A percentile compares a stretch with the other conserved stretches of the same genome.
Evolutionary conservation across 805 yeast species (phyloP).

Genomic region (Suhomyces emberorum): DNA sequence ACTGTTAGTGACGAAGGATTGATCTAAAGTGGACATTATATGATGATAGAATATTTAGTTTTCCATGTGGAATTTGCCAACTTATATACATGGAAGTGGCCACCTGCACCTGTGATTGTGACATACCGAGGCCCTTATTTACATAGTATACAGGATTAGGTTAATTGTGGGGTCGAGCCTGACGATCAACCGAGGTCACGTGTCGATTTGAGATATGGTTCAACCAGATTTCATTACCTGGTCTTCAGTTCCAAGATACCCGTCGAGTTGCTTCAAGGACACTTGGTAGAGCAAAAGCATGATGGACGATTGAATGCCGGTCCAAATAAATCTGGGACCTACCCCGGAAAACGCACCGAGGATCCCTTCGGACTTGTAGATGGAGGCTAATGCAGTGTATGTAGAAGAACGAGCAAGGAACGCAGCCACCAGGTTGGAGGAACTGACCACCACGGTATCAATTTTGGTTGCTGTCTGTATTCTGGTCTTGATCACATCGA

Average conservation of each 20-base stretch:
- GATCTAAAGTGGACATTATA: slow-evolving; percentile 30
- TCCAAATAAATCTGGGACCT: slow-evolving; percentile 96
- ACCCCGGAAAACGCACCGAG: slow-evolving; percentile 87
- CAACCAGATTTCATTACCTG: too few relatives aligned
- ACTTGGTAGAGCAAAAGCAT: slow-evolving; percentile 88
- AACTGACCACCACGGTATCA: slow-evolving; percentile 3
- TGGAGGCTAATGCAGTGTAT: slow-evolving; percentile 28
- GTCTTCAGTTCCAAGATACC: slow-evolving; percentile 1
- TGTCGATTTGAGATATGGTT: neutral
- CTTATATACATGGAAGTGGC: neutral
- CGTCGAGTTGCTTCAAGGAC: slow-evolving; percentile 55
- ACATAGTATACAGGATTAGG: too few relatives aligned
- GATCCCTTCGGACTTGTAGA: slow-evolving; percentile 73
- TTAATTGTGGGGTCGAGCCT: too few relatives aligned
- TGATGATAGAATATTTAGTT: neutral
- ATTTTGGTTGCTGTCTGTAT: slow-evolving; percentile 69
- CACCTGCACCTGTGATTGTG: neutral
- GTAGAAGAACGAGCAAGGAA: slow-evolving; percentile 13
- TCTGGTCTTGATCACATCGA: slow-evolving; percentile 89
- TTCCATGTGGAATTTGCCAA: neutral
- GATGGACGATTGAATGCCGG: slow-evolving; percentile 89
- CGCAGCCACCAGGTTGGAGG: slow-evolving; percentile 12
- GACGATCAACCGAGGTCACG: too few relatives aligned
- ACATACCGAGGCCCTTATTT: slow-evolving; percentile 4
- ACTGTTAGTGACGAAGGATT: slow-evolving; percentile 25